A percentile compares a stretch with the other conserved stretches of the same genome.
These are phyloP conservation scores for Penicillium macrosclerotiorum DNA, from an alignment of 495 filamentous ascomycete genomes.

Conservation along the genomic window DNA sequence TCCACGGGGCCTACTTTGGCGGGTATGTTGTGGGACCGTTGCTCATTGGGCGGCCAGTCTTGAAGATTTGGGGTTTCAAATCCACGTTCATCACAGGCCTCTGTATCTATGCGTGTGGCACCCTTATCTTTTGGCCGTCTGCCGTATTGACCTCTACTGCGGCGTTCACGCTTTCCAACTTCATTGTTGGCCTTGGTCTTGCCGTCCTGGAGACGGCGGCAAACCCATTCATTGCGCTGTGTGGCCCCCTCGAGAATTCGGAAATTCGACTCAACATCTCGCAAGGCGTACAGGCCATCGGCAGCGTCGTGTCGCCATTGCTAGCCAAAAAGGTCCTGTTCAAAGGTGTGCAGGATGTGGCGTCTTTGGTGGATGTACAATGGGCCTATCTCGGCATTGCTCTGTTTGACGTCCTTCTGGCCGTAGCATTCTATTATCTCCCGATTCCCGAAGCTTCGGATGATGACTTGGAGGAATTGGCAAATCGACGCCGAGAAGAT, in stretches of 20 bases:
- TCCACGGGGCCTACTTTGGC: conserved; percentile 64
- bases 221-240: conserved; percentile 68
- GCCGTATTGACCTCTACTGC: conserved; percentile 64
- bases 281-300: conserved; percentile 67
- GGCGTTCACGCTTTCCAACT: conserved; percentile 65
- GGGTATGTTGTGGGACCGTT: conserved; percentile 61
- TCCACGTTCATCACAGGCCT: conserved; percentile 64
- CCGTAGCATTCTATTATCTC: conserved; percentile 63
- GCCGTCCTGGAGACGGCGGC: conserved; percentile 63
- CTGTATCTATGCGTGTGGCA: conserved; percentile 60
- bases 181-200: conserved; percentile 64
- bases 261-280: conserved; percentile 66
- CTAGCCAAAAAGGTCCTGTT: conserved; percentile 63
- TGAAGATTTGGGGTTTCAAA: conserved; percentile 67
- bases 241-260: conserved; percentile 63
- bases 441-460: conserved; percentile 67
- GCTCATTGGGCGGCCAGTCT: conserved; percentile 53
- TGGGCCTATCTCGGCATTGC: conserved; percentile 72
- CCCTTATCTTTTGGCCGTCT: conserved; percentile 71
- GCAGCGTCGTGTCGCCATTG: conserved; percentile 59
- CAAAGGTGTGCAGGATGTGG: conserved; percentile 46
- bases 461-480: conserved; percentile 56
- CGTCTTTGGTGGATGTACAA: conserved; percentile 62
- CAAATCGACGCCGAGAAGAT: conserved; percentile 49
- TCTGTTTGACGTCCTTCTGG: conserved; percentile 62